phyloP scores from a whole-genome alignment of 164 flowering plant species.

The Paratinospora sagittata region DNA sequence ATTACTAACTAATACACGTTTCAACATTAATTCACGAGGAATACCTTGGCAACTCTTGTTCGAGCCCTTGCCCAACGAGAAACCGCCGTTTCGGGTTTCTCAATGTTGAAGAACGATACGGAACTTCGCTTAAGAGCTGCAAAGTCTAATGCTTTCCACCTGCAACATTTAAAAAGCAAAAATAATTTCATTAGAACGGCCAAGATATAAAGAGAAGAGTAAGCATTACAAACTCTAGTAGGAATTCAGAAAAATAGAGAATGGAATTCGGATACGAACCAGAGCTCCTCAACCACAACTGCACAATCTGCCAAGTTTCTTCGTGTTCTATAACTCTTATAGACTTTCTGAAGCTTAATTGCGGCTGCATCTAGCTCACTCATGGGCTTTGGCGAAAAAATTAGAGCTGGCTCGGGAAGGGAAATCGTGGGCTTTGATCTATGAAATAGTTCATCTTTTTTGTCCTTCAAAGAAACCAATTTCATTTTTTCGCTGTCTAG shows the following conservation, averaged over 20 bases:
- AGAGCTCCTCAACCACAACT: slow-evolving; percentile 64
- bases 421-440: slow-evolving; percentile 2
- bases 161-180: slow-evolving; percentile 14
- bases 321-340: slow-evolving; percentile 67
- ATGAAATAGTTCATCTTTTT: slow-evolving; percentile 4
- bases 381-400: slow-evolving; percentile 29
- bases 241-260: slow-evolving; percentile 2
- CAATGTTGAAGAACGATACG: slow-evolving; percentile 37
- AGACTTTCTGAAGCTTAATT: too few relatives aligned
- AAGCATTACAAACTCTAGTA: background rate
- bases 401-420: slow-evolving; percentile 13
- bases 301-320: slow-evolving; percentile 78
- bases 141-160: slow-evolving; percentile 71
- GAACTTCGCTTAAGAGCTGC: slow-evolving; percentile 50
- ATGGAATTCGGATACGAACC: slow-evolving; percentile 30
- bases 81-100: slow-evolving; percentile 47
- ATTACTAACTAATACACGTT: background rate
- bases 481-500: slow-evolving; percentile 1
- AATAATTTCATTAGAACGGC: background rate
- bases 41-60: slow-evolving; percentile 59
- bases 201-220: background rate
- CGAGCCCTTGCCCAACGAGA: slow-evolving; percentile 57
- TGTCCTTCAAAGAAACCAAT: slow-evolving; percentile 1
- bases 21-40: background rate
- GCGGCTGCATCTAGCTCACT: slow-evolving; percentile 44